Conservation (phyloP, 2,329 filamentous ascomycete genomes). For the Aureobasidium sp. region DNA sequence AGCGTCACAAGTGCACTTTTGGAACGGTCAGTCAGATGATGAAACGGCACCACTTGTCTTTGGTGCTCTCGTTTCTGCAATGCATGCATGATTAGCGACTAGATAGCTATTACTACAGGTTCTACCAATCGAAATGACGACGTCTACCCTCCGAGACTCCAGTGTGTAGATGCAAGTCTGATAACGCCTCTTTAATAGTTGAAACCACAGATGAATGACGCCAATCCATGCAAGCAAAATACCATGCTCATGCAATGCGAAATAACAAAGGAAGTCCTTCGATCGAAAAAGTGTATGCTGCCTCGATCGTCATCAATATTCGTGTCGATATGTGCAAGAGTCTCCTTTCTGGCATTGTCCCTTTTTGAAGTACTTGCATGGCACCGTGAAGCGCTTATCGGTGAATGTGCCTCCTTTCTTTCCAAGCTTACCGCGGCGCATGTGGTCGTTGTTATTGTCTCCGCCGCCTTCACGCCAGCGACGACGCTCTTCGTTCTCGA, state of each 20-base stretch:
- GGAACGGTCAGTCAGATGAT: not conserved
- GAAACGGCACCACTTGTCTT: not conserved
- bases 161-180: not conserved
- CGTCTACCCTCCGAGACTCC: not conserved
- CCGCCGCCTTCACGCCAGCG: conserved; percentile 26
- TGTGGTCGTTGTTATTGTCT: conserved; percentile 14
- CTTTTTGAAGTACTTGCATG: conserved; percentile 46
- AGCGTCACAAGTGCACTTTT: not conserved
- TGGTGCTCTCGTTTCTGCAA: not conserved
- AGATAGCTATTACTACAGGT: not conserved
- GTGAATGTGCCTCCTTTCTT: conserved; percentile 15
- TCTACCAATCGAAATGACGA: not conserved
- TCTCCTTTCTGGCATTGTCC: conserved; percentile 47
- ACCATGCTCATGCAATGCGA: not conserved
- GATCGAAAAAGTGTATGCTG: not conserved
- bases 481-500: conserved; percentile 27
- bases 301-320: conserved; percentile 1
- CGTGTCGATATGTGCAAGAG: conserved; percentile 32
- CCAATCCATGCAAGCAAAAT: conserved; percentile 3
- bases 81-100: conserved; percentile 6
- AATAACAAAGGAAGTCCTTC: not conserved
- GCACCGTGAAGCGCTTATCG: conserved; percentile 25
- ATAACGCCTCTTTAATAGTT: not conserved
- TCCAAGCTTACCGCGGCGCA: conserved; percentile 12
- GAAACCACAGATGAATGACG: not conserved